Evolutionary conservation across 768 basidiomycete species (phyloP).

Genomic region (Exidia glandulosa): DNA sequence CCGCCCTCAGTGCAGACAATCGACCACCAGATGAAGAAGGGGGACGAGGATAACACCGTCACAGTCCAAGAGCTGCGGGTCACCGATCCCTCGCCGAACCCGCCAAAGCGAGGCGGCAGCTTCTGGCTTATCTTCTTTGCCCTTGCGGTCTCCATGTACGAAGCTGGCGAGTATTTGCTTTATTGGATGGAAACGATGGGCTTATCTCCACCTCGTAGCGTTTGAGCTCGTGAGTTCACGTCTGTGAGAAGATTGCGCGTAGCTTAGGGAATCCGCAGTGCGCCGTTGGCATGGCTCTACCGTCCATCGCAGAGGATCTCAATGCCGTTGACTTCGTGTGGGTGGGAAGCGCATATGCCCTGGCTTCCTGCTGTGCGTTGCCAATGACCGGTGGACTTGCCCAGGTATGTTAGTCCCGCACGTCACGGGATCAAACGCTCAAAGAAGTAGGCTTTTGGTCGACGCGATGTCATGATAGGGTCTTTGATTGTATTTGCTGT

Average conservation of each 20-base stretch:
- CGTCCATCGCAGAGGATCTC: background rate
- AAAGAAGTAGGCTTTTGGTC: constrained; percentile 26
- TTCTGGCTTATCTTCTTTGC: constrained; percentile 23
- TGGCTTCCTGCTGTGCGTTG: constrained; percentile 30
- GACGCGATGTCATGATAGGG: constrained; percentile 21
- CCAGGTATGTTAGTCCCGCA: constrained; percentile 10
- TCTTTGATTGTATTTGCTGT: constrained; percentile 26
- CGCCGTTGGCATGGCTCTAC: background rate
- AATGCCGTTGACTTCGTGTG: constrained; percentile 16
- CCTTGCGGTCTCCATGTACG: constrained; percentile 16
- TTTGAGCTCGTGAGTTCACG: constrained; percentile 16
- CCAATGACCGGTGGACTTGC: constrained; percentile 29
- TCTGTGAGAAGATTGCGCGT: background rate
- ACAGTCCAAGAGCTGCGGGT: too few relatives aligned
- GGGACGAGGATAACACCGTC: too few relatives aligned
- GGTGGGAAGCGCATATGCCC: constrained; percentile 35
- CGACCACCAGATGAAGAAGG: too few relatives aligned
- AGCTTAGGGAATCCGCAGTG: background rate
- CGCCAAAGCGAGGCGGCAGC: too few relatives aligned
- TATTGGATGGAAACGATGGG: too few relatives aligned
- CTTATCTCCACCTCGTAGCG: too few relatives aligned
- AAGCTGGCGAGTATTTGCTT: too few relatives aligned
- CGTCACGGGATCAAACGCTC: background rate
- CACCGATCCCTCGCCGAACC: too few relatives aligned
- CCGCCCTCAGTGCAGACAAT: too few relatives aligned